Evolutionary conservation across 192 early-diverging fungal species (phyloP), one percentile per base, ranked within the genome.

Genomic region (Coemansia nantahalensis): DNA sequence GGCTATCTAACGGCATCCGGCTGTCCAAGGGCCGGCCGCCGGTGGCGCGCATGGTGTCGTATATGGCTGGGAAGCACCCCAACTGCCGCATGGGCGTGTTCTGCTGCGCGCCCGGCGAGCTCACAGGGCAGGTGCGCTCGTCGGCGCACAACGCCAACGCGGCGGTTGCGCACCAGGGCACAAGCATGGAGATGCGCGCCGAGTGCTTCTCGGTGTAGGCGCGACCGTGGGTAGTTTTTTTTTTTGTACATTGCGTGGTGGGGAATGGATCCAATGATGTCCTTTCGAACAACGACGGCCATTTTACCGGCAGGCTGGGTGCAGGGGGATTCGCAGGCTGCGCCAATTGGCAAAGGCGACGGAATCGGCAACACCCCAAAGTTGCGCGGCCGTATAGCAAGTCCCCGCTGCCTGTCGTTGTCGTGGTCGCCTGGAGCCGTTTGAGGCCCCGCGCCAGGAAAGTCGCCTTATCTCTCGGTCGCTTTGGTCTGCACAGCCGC

Each of bases 191-290:
- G 35, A 75, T 75, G 71, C 71, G 60, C 26, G 45, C 71, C 14
- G 71, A 75, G 34, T 75, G 71, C 34, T 75, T 75, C 38, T 66
- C 71, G 4, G 59, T 56, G 59, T 75, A 51, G 21, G 8, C n/a
- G n/a, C n/a, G n/a, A n/a, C n/a, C n/a, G n/a, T n/a, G n/a, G n/a
- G n/a, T n/a, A n/a, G n/a, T n/a, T n/a, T n/a, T n/a, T n/a, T n/a
- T n/a, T n/a, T n/a, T n/a, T n/a, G n/a, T n/a, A n/a, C n/a, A n/a
- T n/a, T n/a, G n/a, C n/a, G n/a, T n/a, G n/a, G n/a, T n/a, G n/a
- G n/a, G n/a, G n/a, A n/a, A n/a, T n/a, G n/a, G n/a, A n/a, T n/a
- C n/a, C n/a, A n/a, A n/a, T n/a, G n/a, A n/a, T n/a, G n/a, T n/a
- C n/a, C n/a, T n/a, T n/a, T n/a, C n/a, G n/a, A n/a, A n/a, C n/a